Conservation (phyloP, 371 early-diverging fungal genomes). For the Gilbertella persicaria region DNA sequence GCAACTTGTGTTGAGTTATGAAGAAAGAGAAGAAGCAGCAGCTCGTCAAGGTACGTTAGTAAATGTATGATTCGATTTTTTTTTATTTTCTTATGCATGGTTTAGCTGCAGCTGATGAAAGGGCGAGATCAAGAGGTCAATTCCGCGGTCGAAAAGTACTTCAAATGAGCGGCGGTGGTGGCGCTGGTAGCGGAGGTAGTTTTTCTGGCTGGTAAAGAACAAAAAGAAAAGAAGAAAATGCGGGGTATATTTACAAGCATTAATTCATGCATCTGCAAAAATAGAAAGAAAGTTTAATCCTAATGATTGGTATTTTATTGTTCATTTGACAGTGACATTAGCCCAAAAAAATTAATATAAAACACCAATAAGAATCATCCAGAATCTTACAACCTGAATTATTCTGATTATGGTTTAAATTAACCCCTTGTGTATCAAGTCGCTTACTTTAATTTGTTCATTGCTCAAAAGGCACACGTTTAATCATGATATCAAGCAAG, state of each 20-base stretch:
- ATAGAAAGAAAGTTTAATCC: too few relatives aligned
- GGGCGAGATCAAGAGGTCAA: constrained; percentile 27
- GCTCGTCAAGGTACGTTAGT: constrained; percentile 49
- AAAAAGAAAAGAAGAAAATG: neutral
- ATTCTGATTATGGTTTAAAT: constrained; percentile 31
- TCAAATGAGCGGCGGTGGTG: constrained; percentile 44
- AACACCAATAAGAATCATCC: too few relatives aligned
- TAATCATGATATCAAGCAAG: constrained; percentile 74
- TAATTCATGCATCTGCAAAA: neutral
- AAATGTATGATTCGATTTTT: neutral
- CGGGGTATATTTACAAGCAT: neutral
- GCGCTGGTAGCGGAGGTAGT: constrained; percentile 17
- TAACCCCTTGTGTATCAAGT: constrained; percentile 43
- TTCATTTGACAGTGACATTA: too few relatives aligned
- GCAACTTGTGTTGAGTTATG: constrained; percentile 86
- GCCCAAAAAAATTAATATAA: too few relatives aligned
- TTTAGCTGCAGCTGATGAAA: constrained; percentile 41
- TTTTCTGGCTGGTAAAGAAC: constrained; percentile 15
- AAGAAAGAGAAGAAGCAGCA: constrained; percentile 78
- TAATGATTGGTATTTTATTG: too few relatives aligned
- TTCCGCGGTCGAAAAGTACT: constrained; percentile 37
- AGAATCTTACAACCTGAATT: constrained; percentile 8
- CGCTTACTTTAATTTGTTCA: constrained; percentile 40
- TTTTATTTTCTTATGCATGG: neutral
- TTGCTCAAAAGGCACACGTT: constrained; percentile 51